A percentile compares a stretch with the other conserved stretches of the same genome.
Conservation (phyloP, 1,139 yeast species). For the Protomyces inouyei region DNA sequence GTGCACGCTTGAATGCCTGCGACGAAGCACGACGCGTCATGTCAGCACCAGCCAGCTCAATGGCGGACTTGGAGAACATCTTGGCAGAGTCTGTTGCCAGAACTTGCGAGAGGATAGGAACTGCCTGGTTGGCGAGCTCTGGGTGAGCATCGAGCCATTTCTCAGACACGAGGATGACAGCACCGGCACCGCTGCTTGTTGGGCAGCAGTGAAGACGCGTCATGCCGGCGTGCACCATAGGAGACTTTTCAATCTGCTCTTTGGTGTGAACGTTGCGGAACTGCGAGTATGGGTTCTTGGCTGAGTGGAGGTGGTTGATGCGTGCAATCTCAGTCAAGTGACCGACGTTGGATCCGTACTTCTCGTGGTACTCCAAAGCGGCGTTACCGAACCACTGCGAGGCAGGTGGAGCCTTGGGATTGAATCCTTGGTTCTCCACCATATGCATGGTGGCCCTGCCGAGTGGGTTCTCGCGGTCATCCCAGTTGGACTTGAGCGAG, state of each 20-base stretch:
- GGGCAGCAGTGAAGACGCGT: conserved; percentile 39
- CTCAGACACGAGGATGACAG: conserved; percentile 69
- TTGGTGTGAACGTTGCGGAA: conserved; percentile 36
- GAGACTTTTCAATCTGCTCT: conserved; percentile 36
- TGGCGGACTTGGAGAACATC: conserved; percentile 35
- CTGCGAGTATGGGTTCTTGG: conserved; percentile 39
- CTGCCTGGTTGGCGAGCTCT: conserved; percentile 35
- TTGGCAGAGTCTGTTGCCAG: conserved; percentile 35
- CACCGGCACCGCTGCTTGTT: conserved; percentile 74
- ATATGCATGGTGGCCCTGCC: conserved; percentile 34
- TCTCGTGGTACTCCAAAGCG: conserved; percentile 36
- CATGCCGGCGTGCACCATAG: conserved; percentile 35
- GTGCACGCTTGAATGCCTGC: conserved; percentile 33
- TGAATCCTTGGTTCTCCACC: conserved; percentile 33
- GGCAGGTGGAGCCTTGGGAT: conserved; percentile 35
- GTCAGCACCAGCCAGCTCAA: conserved; percentile 37
- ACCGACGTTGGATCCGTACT: conserved; percentile 34
- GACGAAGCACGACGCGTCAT: conserved; percentile 36
- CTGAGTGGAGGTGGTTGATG: conserved; percentile 37
- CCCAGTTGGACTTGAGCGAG: conserved; percentile 35
- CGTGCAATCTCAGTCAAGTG: conserved; percentile 37
- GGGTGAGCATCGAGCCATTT: conserved; percentile 53
- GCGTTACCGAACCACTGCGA: conserved; percentile 39
- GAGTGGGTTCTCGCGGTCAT: conserved; percentile 36
- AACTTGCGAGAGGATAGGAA: conserved; percentile 37